These are phyloP conservation scores for Puya raimondii DNA, from an alignment of 176 grass and related monocot genomes.

Conservation along the genomic window DNA sequence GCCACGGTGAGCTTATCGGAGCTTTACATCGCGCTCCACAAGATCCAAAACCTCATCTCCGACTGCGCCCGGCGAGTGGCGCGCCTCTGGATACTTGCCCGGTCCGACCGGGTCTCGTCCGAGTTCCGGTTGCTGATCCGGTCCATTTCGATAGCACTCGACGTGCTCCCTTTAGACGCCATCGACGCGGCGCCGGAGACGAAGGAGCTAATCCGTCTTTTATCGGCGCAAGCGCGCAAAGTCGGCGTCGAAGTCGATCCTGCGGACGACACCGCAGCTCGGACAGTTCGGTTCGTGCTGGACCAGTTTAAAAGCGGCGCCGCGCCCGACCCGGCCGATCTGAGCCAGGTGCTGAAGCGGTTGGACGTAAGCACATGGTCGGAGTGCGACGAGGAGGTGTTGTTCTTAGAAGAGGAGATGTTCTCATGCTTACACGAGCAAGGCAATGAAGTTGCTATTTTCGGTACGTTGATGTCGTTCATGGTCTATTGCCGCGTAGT, in stretches of 20 bases:
- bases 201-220: conserved; percentile 47
- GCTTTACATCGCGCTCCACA: conserved; percentile 78
- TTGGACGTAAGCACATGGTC: conserved; percentile 49
- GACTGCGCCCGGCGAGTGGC: conserved; percentile 47
- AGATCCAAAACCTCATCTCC: conserved; percentile 42
- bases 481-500: conserved; percentile 73
- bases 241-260: conserved; percentile 21
- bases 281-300: conserved; percentile 48
- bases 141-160: conserved; percentile 50
- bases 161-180: conserved; percentile 34
- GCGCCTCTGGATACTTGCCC: conserved; percentile 56
- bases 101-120: conserved; percentile 29
- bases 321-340: conserved; percentile 36
- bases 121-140: conserved; percentile 50
- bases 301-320: conserved; percentile 51
- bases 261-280: conserved; percentile 22
- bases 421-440: conserved; percentile 2
- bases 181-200: conserved; percentile 28
- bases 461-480: conserved; percentile 44
- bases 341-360: conserved; percentile 40
- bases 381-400: conserved; percentile 63
- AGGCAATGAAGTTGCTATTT: conserved; percentile 23
- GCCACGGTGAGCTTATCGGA: conserved; percentile 56
- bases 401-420: conserved; percentile 37
- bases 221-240: conserved; percentile 43